Conservation (phyloP, 768 basidiomycete species). For the Crucibulum laeve region DNA sequence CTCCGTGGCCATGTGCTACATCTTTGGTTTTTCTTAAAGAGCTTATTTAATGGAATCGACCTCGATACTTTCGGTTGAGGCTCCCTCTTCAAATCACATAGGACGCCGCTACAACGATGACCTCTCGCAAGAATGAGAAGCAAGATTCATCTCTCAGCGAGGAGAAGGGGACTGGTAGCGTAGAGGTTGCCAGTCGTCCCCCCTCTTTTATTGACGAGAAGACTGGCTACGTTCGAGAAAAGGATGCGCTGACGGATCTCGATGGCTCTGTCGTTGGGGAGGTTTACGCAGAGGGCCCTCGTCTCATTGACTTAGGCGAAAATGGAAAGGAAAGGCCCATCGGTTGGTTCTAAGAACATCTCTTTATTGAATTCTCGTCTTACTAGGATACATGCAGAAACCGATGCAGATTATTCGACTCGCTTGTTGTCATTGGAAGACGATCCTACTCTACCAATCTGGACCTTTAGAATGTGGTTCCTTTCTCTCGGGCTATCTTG, state of each 20-base stretch:
- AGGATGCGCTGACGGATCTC: too few species aligned
- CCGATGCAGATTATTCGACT: constrained; percentile 28
- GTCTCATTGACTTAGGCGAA: constrained; percentile 27
- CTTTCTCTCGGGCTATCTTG: constrained; percentile 39
- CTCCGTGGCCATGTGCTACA: too few species aligned
- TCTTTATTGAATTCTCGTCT: background rate
- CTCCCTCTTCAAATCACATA: too few species aligned
- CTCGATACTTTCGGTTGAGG: too few species aligned
- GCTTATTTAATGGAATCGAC: too few species aligned
- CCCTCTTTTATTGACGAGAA: background rate
- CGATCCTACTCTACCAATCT: constrained; percentile 28
- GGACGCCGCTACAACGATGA: background rate
- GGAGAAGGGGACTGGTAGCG: background rate
- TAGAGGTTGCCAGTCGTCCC: background rate
- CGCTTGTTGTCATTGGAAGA: constrained; percentile 37
- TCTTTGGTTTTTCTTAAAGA: too few species aligned
- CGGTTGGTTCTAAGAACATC: constrained; percentile 12
- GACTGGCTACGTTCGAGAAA: background rate
- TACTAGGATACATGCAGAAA: constrained; percentile 12
- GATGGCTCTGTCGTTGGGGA: constrained; percentile 13
- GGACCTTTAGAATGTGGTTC: constrained; percentile 43
- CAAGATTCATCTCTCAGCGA: background rate
- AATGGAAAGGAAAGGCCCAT: constrained; percentile 36
- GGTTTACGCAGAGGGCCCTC: constrained; percentile 20
- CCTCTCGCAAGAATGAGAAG: background rate